phyloP scores from a whole-genome alignment of 2,329 filamentous ascomycete genomes.

The Blumeriella jaapii region DNA sequence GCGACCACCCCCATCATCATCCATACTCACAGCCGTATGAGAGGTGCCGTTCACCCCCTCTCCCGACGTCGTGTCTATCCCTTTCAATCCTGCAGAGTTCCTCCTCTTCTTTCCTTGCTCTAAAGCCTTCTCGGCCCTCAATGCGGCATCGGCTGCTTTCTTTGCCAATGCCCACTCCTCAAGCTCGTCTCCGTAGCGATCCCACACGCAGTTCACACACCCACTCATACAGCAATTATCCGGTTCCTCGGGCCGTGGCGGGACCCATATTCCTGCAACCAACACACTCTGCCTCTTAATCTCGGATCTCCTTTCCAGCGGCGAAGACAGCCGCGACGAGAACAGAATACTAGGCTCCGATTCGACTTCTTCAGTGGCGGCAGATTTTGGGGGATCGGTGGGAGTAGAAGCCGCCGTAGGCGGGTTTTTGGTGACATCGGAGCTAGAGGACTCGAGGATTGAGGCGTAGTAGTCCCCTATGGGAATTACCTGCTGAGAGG shows the following conservation, averaged over 20 bases:
- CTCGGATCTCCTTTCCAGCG: constrained; percentile 52
- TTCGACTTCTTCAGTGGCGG: constrained; percentile 4
- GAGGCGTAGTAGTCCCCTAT: constrained; percentile 48
- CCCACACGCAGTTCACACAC: constrained; percentile 97
- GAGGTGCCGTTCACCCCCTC: constrained; percentile 21
- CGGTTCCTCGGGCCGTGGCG: constrained; percentile 75
- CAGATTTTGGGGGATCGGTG: constrained; percentile 9
- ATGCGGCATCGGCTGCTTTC: constrained; percentile 47
- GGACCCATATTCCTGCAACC: constrained; percentile 71
- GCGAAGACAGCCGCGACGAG: constrained; percentile 65
- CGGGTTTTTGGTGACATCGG: constrained; percentile 12
- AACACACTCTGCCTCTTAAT: constrained; percentile 47
- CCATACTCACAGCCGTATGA: constrained; percentile 50
- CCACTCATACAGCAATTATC: constrained; percentile 99
- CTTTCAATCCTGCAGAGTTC: constrained; percentile 20
- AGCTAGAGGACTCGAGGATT: constrained; percentile 37
- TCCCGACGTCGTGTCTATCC: constrained; percentile 24
- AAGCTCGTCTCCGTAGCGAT: constrained; percentile 79
- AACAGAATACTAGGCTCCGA: constrained; percentile 60
- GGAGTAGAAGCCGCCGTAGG: constrained; percentile 14
- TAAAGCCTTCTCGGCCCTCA: constrained; percentile 30
- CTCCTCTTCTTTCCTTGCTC: constrained; percentile 18
- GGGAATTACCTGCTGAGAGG: constrained; percentile 30
- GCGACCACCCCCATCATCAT: constrained; percentile 70
- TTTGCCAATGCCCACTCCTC: constrained; percentile 71